Evolutionary conservation across 805 yeast species (phyloP).

Genomic region (Groenewaldozyma salmanticensis): DNA sequence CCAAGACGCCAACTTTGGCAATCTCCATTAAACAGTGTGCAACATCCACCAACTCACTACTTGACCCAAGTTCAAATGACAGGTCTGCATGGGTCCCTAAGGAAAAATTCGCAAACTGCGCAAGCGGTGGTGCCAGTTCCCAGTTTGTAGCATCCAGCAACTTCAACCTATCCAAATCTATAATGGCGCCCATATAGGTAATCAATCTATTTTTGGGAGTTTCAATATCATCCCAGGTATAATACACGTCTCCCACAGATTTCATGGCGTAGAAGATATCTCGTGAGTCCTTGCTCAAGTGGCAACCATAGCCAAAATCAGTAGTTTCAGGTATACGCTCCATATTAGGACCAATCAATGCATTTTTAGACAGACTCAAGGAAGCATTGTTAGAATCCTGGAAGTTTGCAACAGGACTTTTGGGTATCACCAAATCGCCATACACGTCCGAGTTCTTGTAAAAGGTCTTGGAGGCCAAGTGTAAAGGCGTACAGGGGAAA

Average conservation of each 20-base stretch:
- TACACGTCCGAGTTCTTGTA: constrained; percentile 25
- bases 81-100: constrained; percentile 8
- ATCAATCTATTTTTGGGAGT: constrained; percentile 56
- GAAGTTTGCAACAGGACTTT: too few relatives aligned
- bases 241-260: constrained; percentile 56
- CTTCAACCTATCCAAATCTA: constrained; percentile 57
- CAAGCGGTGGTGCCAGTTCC: constrained; percentile 10
- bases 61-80: constrained; percentile 12
- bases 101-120: background rate
- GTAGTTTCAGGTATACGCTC: constrained; percentile 28
- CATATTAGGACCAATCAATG: constrained; percentile 11
- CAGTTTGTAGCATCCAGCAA: constrained; percentile 58
- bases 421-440: too few relatives aligned
- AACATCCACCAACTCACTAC: constrained; percentile 32
- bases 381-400: background rate
- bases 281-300: constrained; percentile 55
- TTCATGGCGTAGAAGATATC: constrained; percentile 47
- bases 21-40: constrained; percentile 73
- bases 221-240: constrained; percentile 69
- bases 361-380: background rate
- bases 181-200: constrained; percentile 68
- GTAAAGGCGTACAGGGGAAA: constrained; percentile 65
- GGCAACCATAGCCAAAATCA: constrained; percentile 65
- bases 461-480: constrained; percentile 51
- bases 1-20: constrained; percentile 66